phyloP scores from a whole-genome alignment of 805 yeast species.

The Saturnispora quitensis region DNA sequence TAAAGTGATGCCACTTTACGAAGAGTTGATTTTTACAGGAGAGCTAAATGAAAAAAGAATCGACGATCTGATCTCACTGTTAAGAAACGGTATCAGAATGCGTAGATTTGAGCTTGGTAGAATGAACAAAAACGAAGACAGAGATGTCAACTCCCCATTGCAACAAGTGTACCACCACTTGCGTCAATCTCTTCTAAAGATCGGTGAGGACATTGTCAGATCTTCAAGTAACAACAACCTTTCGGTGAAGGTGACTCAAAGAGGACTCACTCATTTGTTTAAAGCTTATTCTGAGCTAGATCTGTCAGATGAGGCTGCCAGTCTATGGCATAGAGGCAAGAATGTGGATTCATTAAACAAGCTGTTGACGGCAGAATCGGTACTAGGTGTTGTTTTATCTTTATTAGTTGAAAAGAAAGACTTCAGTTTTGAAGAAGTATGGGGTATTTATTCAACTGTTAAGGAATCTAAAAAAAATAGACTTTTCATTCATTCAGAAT shows the following conservation, averaged over 20 bases:
- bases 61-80: constrained; percentile 37
- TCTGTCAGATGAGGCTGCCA: constrained; percentile 50
- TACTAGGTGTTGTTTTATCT: constrained; percentile 64
- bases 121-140: constrained; percentile 48
- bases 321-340: constrained; percentile 58
- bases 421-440: constrained; percentile 49
- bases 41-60: constrained; percentile 38
- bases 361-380: constrained; percentile 50
- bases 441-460: constrained; percentile 39
- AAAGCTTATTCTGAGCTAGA: constrained; percentile 52
- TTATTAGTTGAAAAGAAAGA: constrained; percentile 51
- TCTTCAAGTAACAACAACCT: constrained; percentile 15
- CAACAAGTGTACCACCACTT: constrained; percentile 27
- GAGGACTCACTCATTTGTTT: constrained; percentile 47
- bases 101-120: constrained; percentile 44
- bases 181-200: constrained; percentile 33
- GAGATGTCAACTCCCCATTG: constrained; percentile 42
- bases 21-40: constrained; percentile 36
- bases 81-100: constrained; percentile 48
- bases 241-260: constrained; percentile 33
- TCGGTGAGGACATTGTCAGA: constrained; percentile 37
- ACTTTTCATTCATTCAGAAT: constrained; percentile 31
- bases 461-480: constrained; percentile 20
- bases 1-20: constrained; percentile 41
- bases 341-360: constrained; percentile 30